Percentiles rank a stretch among this genome's conserved stretches.
Conservation (phyloP, 306 rosid species). For the Vicia faba region DNA sequence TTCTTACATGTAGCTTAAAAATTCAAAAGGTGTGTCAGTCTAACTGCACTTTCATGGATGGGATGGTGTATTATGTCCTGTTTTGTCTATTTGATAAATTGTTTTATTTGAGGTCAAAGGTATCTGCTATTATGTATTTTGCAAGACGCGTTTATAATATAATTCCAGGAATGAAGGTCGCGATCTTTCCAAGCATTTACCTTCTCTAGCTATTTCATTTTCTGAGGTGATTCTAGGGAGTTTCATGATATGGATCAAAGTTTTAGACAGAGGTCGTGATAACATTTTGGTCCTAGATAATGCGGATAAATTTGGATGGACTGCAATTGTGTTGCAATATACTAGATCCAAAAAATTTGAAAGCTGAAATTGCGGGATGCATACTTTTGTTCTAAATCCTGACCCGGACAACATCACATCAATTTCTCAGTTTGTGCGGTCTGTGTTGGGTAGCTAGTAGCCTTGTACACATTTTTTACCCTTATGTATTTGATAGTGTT, state of each 20-base stretch:
- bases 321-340: not conserved
- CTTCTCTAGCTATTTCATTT: not conserved
- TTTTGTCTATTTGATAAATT: not conserved
- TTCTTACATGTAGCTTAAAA: not conserved
- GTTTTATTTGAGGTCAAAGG: not conserved
- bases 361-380: not conserved
- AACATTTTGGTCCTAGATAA: not conserved
- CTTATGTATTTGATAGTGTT: not conserved
- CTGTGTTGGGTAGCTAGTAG: not conserved
- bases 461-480: not conserved
- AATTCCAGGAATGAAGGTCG: not conserved
- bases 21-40: not conserved
- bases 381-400: not conserved
- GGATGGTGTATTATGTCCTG: not conserved
- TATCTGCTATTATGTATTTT: not conserved
- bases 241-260: not conserved
- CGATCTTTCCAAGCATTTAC: not conserved
- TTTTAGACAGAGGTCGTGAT: not conserved
- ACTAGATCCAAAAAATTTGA: not conserved
- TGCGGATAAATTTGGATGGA: not conserved
- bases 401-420: not conserved
- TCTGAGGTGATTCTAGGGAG: not conserved
- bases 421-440: not conserved
- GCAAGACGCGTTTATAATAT: not conserved
- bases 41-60: not conserved